Evolutionary conservation across 108 stramenopile species (phyloP).

Genomic region (Discostella stelligeroides): DNA sequence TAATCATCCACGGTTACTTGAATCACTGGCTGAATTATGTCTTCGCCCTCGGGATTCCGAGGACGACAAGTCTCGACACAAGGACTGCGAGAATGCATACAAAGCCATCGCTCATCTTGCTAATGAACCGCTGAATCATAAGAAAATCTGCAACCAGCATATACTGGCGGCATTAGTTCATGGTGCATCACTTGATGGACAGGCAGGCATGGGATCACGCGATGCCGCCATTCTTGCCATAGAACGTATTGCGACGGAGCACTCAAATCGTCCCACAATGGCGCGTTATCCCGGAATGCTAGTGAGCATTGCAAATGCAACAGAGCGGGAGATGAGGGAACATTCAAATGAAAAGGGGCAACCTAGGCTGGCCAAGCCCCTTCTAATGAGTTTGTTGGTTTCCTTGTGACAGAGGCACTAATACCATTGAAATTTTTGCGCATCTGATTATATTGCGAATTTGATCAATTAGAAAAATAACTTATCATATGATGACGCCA

Average conservation of each 20-base stretch:
- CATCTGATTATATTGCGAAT: too few species aligned
- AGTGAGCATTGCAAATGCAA: slow-evolving; percentile 73
- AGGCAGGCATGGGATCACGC: slow-evolving; percentile 49
- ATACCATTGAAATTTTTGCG: too few species aligned
- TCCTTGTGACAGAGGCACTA: slow-evolving; percentile 82
- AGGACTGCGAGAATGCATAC: slow-evolving; percentile 81
- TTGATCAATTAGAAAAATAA: too few species aligned
- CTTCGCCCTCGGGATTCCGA: slow-evolving; percentile 24
- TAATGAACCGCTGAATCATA: slow-evolving; percentile 75
- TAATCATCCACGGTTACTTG: slow-evolving; percentile 67
- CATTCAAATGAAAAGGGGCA: slow-evolving; percentile 53
- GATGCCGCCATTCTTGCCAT: slow-evolving; percentile 80
- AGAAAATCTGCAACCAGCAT: slow-evolving; percentile 62
- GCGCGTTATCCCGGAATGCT: slow-evolving; percentile 76
- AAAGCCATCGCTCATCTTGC: slow-evolving; percentile 84
- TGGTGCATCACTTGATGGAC: slow-evolving; percentile 51
- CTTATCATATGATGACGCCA: too few species aligned
- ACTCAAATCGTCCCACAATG: slow-evolving; percentile 74
- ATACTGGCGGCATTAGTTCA: slow-evolving; percentile 73
- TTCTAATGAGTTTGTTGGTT: slow-evolving; percentile 82
- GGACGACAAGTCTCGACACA: slow-evolving; percentile 25
- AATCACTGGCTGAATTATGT: slow-evolving; percentile 64
- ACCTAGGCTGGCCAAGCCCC: slow-evolving; percentile 74
- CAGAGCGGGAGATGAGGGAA: slow-evolving; percentile 74
- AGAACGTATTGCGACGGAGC: slow-evolving; percentile 83